Evolutionary conservation across 2,329 filamentous ascomycete genomes (phyloP), one percentile per base, ranked within the genome.

Genomic region (Aureobasidium sp.): DNA sequence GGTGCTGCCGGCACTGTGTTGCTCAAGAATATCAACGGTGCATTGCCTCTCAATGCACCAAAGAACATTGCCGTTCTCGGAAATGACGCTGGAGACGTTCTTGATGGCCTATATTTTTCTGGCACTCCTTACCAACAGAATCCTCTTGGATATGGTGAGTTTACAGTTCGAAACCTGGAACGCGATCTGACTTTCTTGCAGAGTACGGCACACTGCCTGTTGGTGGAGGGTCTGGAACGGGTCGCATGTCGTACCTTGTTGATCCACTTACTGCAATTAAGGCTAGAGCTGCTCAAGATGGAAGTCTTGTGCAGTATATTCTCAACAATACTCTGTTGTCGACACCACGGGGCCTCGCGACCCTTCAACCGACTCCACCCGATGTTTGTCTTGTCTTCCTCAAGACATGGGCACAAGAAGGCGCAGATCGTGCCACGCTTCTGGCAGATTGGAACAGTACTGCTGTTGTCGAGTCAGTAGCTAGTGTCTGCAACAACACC

Each of bases 381-480:
- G 70, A 74, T 7, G 76, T 79, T 8, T 73, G 59, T 64, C 68
- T 83, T n/a, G 79, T 83, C 25, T 79, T 83, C 65, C 68, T 82
- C 54, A 83, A 82, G 76, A 77, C 63, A 12, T 76, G 67, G 63
- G 73, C 74, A 0, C 64, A 66, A 2, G 74, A 77, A 61, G 72
- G 68, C 39, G 63, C 58, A n/a, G 74, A 77, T 56, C 67, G 74
- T 17, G 55, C 56, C 3, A 62, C 63, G 6, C 63, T 76, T 4
- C 59, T 65, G 22, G 62, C 68, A n/a, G 72, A 75, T 59, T 74
- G 70, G 66, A 65, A 76, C 54, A 66, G 65, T 21, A 66, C 66
- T 3, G 62, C 63, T 50, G 45, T 76, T 5, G 74, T 76, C n/a
- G 64, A 77, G 42, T 64, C 66, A 1, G 71, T 76, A 6, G 71